Conservation (phyloP, 345 rosid genomes). For the Ailanthus altissimus region DNA sequence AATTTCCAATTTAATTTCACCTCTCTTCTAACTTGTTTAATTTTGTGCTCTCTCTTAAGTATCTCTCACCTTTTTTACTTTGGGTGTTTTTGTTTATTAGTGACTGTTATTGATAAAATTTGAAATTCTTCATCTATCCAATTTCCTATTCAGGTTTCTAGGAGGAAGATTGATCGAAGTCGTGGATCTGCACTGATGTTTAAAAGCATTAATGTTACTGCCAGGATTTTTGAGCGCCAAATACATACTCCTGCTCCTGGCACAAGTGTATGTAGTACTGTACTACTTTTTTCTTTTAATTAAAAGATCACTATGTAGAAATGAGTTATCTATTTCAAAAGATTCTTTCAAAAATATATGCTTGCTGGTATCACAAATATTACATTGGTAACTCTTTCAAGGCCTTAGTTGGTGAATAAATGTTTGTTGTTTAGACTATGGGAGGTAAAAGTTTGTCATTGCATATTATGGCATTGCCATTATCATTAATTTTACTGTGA, state of each 20-base stretch:
- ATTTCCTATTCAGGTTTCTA: not conserved
- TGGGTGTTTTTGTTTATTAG: not conserved
- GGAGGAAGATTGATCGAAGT: slow-evolving; percentile 10
- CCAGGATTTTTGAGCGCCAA: slow-evolving; percentile 90
- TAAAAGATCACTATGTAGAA: not conserved
- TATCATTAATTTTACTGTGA: not conserved
- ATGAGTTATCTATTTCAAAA: not conserved
- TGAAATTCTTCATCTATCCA: not conserved
- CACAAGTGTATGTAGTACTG: slow-evolving; percentile 62
- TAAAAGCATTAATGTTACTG: slow-evolving; percentile 62
- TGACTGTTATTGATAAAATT: not conserved
- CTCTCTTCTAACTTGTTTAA: too few relatives aligned
- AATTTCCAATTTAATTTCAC: too few relatives aligned
- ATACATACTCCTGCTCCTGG: slow-evolving; percentile 68
- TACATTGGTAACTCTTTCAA: not conserved
- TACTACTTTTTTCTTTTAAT: too few relatives aligned
- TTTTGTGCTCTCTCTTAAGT: not conserved
- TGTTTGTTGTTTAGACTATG: not conserved
- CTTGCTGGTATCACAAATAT: not conserved
- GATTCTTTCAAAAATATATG: not conserved
- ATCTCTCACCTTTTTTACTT: not conserved
- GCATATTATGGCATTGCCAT: not conserved
- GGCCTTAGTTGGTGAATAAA: not conserved
- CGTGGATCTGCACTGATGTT: slow-evolving; percentile 42
- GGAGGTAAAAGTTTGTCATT: not conserved